These are phyloP conservation scores for Babesia divergens DNA, from an alignment of 169 alveolate genomes.

Conservation along the genomic window DNA sequence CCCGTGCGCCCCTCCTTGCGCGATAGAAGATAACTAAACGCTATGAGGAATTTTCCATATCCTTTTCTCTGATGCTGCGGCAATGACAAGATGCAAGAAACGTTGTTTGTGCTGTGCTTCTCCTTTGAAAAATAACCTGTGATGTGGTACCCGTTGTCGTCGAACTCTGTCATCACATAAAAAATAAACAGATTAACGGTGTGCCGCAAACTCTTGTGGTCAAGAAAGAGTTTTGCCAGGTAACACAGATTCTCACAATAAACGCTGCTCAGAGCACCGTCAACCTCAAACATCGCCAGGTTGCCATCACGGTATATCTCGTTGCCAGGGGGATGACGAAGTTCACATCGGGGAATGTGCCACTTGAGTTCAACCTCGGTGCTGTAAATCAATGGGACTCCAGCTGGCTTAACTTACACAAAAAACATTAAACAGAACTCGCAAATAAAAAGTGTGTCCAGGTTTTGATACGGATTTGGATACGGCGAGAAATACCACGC, in stretches of 20 bases:
- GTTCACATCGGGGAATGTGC: constrained; percentile 84
- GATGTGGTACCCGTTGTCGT: constrained; percentile 84
- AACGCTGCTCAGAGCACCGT: constrained; percentile 88
- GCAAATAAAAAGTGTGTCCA: constrained; percentile 90
- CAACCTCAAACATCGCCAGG: constrained; percentile 94
- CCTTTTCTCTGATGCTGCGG: constrained; percentile 91
- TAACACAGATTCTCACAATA: constrained; percentile 96
- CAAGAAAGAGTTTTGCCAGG: constrained; percentile 93
- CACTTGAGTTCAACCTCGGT: constrained; percentile 83
- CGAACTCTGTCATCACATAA: constrained; percentile 91
- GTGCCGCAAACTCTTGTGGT: constrained; percentile 93
- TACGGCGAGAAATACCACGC: constrained; percentile 98
- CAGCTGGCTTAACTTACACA: constrained; percentile 40
- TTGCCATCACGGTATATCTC: constrained; percentile 92
- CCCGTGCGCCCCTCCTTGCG: constrained; percentile 90
- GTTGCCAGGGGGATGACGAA: constrained; percentile 97
- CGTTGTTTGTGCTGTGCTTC: constrained; percentile 84
- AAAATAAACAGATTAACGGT: constrained; percentile 86
- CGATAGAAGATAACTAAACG: constrained; percentile 89
- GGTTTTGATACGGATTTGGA: constrained; percentile 92
- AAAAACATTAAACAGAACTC: constrained; percentile 93
- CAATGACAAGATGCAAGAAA: constrained; percentile 85
- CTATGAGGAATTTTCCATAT: constrained; percentile 85
- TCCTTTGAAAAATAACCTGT: constrained; percentile 89
- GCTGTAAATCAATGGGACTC: not conserved